A percentile compares a stretch with the other conserved stretches of the same genome.
Conservation (phyloP, 345 rosid genomes). For the Corymbia maculata region DNA sequence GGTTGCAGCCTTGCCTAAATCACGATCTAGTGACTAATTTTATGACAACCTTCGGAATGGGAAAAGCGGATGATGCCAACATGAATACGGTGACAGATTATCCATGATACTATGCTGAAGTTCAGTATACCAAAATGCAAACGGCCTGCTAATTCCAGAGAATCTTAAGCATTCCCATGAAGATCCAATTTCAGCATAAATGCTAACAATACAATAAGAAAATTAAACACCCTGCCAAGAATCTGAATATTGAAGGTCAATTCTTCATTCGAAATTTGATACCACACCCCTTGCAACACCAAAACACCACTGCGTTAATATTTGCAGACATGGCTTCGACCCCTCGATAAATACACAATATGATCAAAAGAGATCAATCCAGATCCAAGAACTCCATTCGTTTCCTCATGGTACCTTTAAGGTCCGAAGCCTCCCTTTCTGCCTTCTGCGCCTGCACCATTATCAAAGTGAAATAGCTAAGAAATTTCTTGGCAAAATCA, state of each 20-base stretch:
- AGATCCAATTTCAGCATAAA: not conserved
- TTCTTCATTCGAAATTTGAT: not conserved
- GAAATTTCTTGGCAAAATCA: not conserved
- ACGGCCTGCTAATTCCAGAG: not conserved
- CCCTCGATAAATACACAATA: not conserved
- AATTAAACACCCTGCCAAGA: not conserved
- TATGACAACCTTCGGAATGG: not conserved
- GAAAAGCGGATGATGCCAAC: not conserved
- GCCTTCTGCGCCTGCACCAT: constrained; percentile 77
- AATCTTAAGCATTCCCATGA: not conserved
- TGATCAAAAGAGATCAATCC: constrained; percentile 29
- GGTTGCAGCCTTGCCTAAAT: not conserved
- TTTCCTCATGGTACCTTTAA: constrained; percentile 92
- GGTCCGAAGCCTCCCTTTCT: constrained; percentile 84
- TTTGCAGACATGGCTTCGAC: not conserved
- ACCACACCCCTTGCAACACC: not conserved
- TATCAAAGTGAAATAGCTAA: not conserved
- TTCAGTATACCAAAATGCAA: not conserved
- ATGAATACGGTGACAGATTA: not conserved
- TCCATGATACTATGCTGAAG: not conserved
- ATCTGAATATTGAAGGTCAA: not conserved
- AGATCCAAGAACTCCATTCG: constrained; percentile 98
- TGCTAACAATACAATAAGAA: not conserved
- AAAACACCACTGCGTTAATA: not conserved
- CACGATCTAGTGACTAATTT: not conserved